phyloP scores from a whole-genome alignment of 2,329 filamentous ascomycete genomes.

The Aspergillus hortae region DNA sequence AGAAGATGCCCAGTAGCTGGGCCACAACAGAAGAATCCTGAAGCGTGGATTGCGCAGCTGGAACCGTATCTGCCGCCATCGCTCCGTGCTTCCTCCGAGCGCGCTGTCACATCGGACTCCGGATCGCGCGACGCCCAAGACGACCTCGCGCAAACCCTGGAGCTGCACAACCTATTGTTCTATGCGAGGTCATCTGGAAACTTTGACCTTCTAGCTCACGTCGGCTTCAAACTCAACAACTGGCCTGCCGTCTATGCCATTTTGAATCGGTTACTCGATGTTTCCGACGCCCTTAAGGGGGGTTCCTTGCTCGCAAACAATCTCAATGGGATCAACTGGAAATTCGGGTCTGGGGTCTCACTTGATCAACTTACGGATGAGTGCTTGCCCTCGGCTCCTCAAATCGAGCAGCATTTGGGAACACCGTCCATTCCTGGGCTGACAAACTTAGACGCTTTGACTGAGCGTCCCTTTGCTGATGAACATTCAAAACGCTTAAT shows the following conservation, averaged over 20 bases:
- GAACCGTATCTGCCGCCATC: constrained; percentile 30
- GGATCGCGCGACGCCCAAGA: constrained; percentile 8
- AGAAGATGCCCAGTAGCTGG: constrained; percentile 16
- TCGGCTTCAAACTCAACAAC: constrained; percentile 38
- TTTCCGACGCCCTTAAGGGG: constrained; percentile 24
- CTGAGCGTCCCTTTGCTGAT: constrained; percentile 22
- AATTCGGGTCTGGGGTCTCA: constrained; percentile 15
- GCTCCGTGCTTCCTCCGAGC: constrained; percentile 16
- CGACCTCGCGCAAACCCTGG: constrained; percentile 22
- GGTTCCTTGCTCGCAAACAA: constrained; percentile 15
- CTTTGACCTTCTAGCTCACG: constrained; percentile 37
- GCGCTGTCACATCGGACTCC: constrained; percentile 1
- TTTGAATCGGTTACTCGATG: constrained; percentile 37
- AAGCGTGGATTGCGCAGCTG: constrained; percentile 33
- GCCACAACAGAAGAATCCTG: constrained; percentile 19
- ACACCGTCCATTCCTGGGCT: constrained; percentile 1
- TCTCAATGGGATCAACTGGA: constrained; percentile 28
- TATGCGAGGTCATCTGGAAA: constrained; percentile 24
- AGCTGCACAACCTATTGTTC: constrained; percentile 30
- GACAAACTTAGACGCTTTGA: constrained; percentile 20
- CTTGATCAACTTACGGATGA: constrained; percentile 28
- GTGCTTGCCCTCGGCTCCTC: constrained; percentile 3
- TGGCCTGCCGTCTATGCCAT: constrained; percentile 40
- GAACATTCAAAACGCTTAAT: constrained; percentile 25
- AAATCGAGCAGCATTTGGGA: constrained; percentile 3